phyloP scores from a whole-genome alignment of 495 filamentous ascomycete genomes.

The Neurospora sp. region DNA sequence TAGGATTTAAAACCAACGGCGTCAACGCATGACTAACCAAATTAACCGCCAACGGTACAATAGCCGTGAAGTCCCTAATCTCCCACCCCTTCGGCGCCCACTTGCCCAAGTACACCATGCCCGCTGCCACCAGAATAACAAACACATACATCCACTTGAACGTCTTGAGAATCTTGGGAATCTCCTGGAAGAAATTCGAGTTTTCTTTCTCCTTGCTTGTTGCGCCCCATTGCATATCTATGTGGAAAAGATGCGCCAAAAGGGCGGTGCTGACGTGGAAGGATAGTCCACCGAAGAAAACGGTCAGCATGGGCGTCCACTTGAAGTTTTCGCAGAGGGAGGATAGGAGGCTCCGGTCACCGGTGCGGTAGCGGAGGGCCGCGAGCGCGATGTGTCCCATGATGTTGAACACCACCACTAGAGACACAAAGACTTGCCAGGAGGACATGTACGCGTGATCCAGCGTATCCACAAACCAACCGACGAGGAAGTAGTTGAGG shows the following conservation, averaged over 20 bases:
- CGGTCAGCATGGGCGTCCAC: slow-evolving; percentile 52
- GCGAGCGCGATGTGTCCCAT: slow-evolving; percentile 50
- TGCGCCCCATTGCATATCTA: slow-evolving; percentile 56
- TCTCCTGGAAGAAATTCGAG: slow-evolving; percentile 64
- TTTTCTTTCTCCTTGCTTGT: slow-evolving; percentile 58
- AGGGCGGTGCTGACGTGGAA: slow-evolving; percentile 54
- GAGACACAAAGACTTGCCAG: slow-evolving; percentile 59
- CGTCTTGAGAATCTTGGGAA: slow-evolving; percentile 56
- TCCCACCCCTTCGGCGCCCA: slow-evolving; percentile 53
- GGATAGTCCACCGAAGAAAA: slow-evolving; percentile 57
- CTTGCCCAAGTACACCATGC: slow-evolving; percentile 53
- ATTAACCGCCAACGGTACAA: slow-evolving; percentile 60
- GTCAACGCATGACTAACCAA: slow-evolving; percentile 53
- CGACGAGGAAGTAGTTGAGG: slow-evolving; percentile 62
- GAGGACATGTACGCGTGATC: slow-evolving; percentile 60
- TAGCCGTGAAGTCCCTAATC: slow-evolving; percentile 62
- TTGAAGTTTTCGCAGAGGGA: slow-evolving; percentile 56
- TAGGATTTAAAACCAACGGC: slow-evolving; percentile 60
- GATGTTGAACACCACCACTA: slow-evolving; percentile 55
- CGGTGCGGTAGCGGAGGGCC: slow-evolving; percentile 49
- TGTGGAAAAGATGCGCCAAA: slow-evolving; percentile 52
- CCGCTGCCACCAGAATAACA: slow-evolving; percentile 44
- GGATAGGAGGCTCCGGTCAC: slow-evolving; percentile 38
- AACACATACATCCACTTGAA: slow-evolving; percentile 64
- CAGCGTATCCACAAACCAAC: slow-evolving; percentile 54